phyloP scores from a whole-genome alignment of 2,329 filamentous ascomycete species.

The Ophiognomonia clavigignenti-juglandacearum region DNA sequence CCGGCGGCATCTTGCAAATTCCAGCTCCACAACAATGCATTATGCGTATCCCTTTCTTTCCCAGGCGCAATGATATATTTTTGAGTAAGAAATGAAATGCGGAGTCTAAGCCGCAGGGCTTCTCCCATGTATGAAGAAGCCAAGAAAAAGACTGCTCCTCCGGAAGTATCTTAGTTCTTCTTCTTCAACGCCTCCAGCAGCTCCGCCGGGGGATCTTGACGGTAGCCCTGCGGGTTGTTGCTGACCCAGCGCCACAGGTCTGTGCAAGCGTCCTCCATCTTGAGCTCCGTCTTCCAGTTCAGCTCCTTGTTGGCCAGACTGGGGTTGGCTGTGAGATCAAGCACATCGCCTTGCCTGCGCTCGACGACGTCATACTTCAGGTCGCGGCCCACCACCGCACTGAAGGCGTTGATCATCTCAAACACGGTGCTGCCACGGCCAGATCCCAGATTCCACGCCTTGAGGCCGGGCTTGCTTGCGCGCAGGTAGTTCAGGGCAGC shows the following conservation, averaged over 20 bases:
- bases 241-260: slow-evolving; percentile 96
- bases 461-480: slow-evolving; percentile 78
- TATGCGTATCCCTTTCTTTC: not conserved
- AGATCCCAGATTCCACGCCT: slow-evolving; percentile 94
- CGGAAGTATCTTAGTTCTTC: slow-evolving; percentile 1
- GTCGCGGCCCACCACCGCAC: slow-evolving; percentile 75
- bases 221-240: slow-evolving; percentile 95
- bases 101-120: too few species aligned
- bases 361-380: slow-evolving; percentile 82
- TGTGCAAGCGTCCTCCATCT: slow-evolving; percentile 86
- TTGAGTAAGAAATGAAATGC: too few species aligned
- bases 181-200: slow-evolving; percentile 63
- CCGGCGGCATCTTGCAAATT: slow-evolving; percentile 1
- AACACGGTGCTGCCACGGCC: slow-evolving; percentile 93
- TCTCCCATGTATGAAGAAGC: too few species aligned
- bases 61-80: not conserved
- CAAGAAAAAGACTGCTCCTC: too few species aligned
- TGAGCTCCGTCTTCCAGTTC: slow-evolving; percentile 84
- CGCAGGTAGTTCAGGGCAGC: slow-evolving; percentile 87
- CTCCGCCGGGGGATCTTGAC: slow-evolving; percentile 81
- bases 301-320: slow-evolving; percentile 83
- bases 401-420: slow-evolving; percentile 96
- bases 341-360: slow-evolving; percentile 81
- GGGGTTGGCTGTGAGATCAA: slow-evolving; percentile 92
- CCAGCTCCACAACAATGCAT: not conserved